Evolutionary conservation across 2,329 filamentous ascomycete species (phyloP), one percentile per base, ranked within the genome.

Genomic region (Fusarium staphyleae): DNA sequence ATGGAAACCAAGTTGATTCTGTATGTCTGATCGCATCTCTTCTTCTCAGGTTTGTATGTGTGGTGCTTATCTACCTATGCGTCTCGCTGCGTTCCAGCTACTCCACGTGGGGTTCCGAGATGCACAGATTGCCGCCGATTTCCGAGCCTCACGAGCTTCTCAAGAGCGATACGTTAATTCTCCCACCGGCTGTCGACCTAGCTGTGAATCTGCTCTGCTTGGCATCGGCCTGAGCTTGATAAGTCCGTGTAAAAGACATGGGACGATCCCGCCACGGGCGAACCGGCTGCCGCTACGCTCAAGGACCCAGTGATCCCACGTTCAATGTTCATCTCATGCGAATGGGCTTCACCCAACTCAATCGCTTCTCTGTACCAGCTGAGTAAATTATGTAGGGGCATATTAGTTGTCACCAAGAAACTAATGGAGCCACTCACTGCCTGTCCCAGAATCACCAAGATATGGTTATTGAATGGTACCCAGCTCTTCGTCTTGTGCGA

Each of bases 251-350:
- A 19, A 26, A 36, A 12, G 16, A 22, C 39, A 33, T 30, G 37
- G 32, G 28, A 26, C 39, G 16, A 42, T 32, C 39, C 37, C 47
- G 37, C 47, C 9, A 12, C 24, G 19, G 39, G 16, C 47, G 36
- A 32, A 50, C 19, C 46, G 47, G 26, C 16, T 44, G 33, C 43
- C 40, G 47, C n/a, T 44, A 43, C 47, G 40, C 47, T 44, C 41
- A 18, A 32, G 37, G 19, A 42, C 16, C 37, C 30, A 45, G 47
- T 56, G 46, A 60, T 50, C 33, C 56, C 40, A 55, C 57, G 45
- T 22, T 57, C 48, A 43, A 44, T 35, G 45, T 59, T 44, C 34
- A 45, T 58, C 44, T 47, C 40, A 36, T 48, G 28, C 33, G 15
- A 22, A 8, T 26, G 10, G 18, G 28, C 28, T 44, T 16, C 13